Percentiles rank a stretch among this genome's conserved stretches.
phyloP scores from a whole-genome alignment of 2,329 filamentous ascomycete genomes.

The Xylaria sp. region DNA sequence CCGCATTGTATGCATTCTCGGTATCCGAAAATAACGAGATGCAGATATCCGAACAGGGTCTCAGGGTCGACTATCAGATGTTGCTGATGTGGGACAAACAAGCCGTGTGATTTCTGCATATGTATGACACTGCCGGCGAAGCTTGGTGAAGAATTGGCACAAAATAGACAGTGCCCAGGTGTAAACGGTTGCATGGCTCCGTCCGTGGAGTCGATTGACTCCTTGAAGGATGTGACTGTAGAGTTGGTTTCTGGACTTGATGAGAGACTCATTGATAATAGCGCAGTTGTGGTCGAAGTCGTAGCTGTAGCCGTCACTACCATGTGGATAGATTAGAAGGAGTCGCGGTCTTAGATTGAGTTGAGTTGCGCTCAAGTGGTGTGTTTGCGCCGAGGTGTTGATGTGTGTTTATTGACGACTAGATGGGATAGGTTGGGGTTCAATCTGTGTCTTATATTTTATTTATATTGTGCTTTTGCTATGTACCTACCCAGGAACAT shows the following conservation, averaged over 20 bases:
- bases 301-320: constrained; percentile 28
- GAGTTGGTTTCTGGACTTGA: constrained; percentile 18
- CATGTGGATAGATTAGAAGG: constrained; percentile 22
- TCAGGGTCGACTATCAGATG: constrained; percentile 53
- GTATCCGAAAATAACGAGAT: constrained; percentile 54
- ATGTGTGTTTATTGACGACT: neutral
- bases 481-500: no score
- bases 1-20: constrained; percentile 58
- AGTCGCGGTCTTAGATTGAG: neutral
- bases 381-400: neutral
- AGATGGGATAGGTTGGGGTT: neutral
- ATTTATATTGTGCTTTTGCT: neutral
- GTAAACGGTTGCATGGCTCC: constrained; percentile 29
- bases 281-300: constrained; percentile 24
- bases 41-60: constrained; percentile 54
- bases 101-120: constrained; percentile 55
- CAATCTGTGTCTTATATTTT: neutral
- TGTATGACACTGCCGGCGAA: constrained; percentile 42
- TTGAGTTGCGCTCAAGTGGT: neutral
- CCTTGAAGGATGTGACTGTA: constrained; percentile 8
- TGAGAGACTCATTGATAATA: constrained; percentile 26
- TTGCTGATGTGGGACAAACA: constrained; percentile 49
- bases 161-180: constrained; percentile 38
- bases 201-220: constrained; percentile 20
- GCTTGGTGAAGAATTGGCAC: constrained; percentile 22